These are phyloP conservation scores for Tanacetum coccineum DNA, from an alignment of 129 eudicot species.

Conservation along the genomic window DNA sequence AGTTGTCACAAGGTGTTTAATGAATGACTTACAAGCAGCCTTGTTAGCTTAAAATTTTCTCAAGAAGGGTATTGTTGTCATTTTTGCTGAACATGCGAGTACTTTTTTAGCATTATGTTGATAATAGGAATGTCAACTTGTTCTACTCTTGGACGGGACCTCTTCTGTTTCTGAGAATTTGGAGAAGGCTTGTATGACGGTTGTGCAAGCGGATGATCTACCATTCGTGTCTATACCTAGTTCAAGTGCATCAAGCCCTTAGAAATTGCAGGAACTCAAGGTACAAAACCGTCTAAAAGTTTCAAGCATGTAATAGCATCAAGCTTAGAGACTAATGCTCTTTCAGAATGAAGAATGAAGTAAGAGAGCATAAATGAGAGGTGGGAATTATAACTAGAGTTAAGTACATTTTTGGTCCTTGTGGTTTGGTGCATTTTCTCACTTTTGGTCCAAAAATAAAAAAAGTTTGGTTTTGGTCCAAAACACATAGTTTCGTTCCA, in stretches of 20 bases:
- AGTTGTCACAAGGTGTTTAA: constrained; percentile 56
- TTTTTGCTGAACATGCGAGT: neutral
- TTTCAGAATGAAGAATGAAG: too few relatives aligned
- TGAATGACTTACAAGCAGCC: constrained; percentile 54
- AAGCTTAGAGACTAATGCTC: constrained; percentile 2
- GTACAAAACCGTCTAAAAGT: constrained; percentile 33
- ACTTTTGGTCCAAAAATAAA: too few relatives aligned
- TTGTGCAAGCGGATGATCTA: constrained; percentile 63
- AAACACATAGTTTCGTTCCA: too few relatives aligned
- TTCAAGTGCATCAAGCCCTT: constrained; percentile 35
- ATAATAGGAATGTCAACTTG: constrained; percentile 84
- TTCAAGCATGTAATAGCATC: constrained; percentile 4
- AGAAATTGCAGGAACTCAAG: constrained; percentile 72
- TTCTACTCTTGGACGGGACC: constrained; percentile 52
- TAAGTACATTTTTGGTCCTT: too few relatives aligned
- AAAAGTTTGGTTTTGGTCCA: too few relatives aligned
- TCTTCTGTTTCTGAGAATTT: constrained; percentile 56
- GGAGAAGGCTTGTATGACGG: constrained; percentile 73
- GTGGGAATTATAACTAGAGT: too few relatives aligned
- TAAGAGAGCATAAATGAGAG: too few relatives aligned
- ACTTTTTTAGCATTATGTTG: constrained; percentile 11
- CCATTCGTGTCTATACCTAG: constrained; percentile 57
- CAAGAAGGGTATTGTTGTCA: neutral
- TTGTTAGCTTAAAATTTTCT: constrained; percentile 33
- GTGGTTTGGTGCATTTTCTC: too few relatives aligned